These are phyloP conservation scores for Mrakia frigida DNA, from an alignment of 768 basidiomycete genomes.

Conservation along the genomic window DNA sequence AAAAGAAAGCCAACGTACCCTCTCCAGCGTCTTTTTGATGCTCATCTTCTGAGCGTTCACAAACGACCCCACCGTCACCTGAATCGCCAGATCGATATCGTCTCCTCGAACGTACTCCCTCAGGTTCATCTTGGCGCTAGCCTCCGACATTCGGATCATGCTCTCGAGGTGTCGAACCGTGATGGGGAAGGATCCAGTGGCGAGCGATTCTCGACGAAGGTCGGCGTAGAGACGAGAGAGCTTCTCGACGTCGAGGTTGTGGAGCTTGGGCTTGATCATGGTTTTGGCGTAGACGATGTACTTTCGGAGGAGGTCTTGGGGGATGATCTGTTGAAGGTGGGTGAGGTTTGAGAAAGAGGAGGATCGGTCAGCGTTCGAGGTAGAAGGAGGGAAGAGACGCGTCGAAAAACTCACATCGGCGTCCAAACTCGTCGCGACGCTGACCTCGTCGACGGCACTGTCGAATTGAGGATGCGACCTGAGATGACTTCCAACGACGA, in stretches of 20 bases:
- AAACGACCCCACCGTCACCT: slow-evolving; percentile 89
- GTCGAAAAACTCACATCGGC: slow-evolving; percentile 67
- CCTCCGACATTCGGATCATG: slow-evolving; percentile 99
- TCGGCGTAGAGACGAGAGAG: slow-evolving; percentile 89
- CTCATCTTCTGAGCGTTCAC: slow-evolving; percentile 96
- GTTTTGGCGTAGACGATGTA: slow-evolving; percentile 99
- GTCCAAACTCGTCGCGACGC: slow-evolving; percentile 76
- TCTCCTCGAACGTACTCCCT: slow-evolving; percentile 92
- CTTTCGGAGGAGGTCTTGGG: slow-evolving; percentile 90
- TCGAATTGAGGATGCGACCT: slow-evolving; percentile 92
- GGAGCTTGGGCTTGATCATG: slow-evolving; percentile 83
- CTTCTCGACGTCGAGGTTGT: slow-evolving; percentile 94
- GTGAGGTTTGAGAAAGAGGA: background rate
- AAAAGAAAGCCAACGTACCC: slow-evolving; percentile 54
- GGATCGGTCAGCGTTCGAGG: background rate
- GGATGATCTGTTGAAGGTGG: slow-evolving; percentile 64
- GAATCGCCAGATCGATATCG: slow-evolving; percentile 95
- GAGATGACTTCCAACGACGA: slow-evolving; percentile 95
- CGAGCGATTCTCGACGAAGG: slow-evolving; percentile 87
- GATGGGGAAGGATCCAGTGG: slow-evolving; percentile 98
- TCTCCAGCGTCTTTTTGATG: slow-evolving; percentile 94
- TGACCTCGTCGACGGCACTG: slow-evolving; percentile 79
- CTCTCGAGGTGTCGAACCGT: slow-evolving; percentile 96
- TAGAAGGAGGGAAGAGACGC: too few species aligned
- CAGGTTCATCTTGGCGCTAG: slow-evolving; percentile 96